Conservation (phyloP, 1,284 basidiomycete species). For the Marasmius fiardii region DNA sequence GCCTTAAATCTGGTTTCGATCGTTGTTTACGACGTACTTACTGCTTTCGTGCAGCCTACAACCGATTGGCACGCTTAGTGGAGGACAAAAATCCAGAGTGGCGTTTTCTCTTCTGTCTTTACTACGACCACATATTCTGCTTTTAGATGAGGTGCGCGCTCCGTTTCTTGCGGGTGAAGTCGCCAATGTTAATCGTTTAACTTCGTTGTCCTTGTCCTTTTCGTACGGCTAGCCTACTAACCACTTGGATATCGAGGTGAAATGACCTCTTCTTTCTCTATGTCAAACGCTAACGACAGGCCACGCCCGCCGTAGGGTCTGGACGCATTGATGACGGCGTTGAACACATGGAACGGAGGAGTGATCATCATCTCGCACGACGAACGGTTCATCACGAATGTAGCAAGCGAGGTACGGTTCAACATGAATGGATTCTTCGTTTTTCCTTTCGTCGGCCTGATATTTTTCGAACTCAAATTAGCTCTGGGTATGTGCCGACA, state of each 20-base stretch:
- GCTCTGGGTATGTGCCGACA: constrained; percentile 91
- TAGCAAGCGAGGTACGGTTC: constrained; percentile 65
- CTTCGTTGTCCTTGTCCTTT: no score
- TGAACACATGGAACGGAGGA: constrained; percentile 94
- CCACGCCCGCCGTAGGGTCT: constrained; percentile 58
- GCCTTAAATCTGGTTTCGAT: no score
- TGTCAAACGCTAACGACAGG: neutral
- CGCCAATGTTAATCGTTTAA: no score
- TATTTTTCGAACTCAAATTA: constrained; percentile 25
- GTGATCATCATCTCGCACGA: constrained; percentile 94
- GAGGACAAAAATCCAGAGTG: constrained; percentile 96
- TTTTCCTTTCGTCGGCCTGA: neutral
- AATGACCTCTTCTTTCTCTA: no score
- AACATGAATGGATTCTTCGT: neutral
- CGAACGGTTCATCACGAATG: constrained; percentile 87
- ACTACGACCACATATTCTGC: constrained; percentile 83
- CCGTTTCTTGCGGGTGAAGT: neutral
- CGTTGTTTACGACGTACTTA: constrained; percentile 1
- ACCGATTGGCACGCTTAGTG: constrained; percentile 80
- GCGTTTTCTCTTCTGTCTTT: constrained; percentile 93
- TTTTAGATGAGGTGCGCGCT: constrained; percentile 79
- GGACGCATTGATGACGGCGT: constrained; percentile 90
- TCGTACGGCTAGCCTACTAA: constrained; percentile 80
- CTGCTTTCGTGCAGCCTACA: constrained; percentile 51
- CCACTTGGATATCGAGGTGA: constrained; percentile 91